phyloP scores from a whole-genome alignment of 164 flowering plant species.

The Liquidambar formosana region DNA sequence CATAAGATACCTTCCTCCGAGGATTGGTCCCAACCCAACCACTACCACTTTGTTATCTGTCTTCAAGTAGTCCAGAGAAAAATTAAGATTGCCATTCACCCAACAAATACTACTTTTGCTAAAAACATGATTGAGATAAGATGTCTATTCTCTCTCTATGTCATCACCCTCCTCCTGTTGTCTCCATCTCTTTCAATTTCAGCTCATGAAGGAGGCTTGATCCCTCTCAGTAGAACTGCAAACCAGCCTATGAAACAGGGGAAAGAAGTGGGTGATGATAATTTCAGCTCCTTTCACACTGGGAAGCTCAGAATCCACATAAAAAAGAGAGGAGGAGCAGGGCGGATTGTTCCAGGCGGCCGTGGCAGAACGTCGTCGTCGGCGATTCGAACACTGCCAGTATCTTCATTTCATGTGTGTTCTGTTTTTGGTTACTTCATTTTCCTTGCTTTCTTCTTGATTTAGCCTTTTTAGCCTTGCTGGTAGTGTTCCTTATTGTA shows the following conservation, averaged over 20 bases:
- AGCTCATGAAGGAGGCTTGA: too few relatives aligned
- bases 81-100: too few relatives aligned
- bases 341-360: too few relatives aligned
- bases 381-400: not conserved
- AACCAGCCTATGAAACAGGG: not conserved
- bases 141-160: not conserved
- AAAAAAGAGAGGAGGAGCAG: constrained; percentile 6
- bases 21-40: too few relatives aligned
- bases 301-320: not conserved
- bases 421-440: not conserved
- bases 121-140: not conserved
- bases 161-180: not conserved
- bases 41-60: too few relatives aligned
- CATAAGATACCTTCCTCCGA: too few relatives aligned
- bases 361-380: too few relatives aligned
- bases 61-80: too few relatives aligned
- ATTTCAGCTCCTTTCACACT: not conserved
- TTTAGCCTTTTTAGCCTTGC: too few relatives aligned
- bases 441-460: not conserved
- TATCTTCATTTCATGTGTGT: not conserved
- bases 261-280: not conserved
- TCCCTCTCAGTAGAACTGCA: not conserved
- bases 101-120: too few relatives aligned
- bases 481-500: too few relatives aligned
- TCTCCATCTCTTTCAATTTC: constrained; percentile 4